Evolutionary conservation across 148 eudicot genomes (phyloP).

Genomic region (Cornus suecica): DNA sequence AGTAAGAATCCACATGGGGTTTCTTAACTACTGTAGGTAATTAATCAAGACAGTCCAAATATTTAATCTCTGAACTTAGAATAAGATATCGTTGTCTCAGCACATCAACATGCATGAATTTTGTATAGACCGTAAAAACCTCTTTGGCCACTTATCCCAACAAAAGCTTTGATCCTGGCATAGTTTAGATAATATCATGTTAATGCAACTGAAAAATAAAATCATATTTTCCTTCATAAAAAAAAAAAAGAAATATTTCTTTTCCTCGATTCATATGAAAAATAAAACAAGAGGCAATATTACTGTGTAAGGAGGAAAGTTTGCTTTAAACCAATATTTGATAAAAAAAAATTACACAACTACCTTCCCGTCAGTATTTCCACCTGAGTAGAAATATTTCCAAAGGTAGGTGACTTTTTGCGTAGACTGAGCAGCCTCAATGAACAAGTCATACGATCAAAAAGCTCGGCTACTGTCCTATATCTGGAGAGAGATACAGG

Average conservation of each 20-base stretch:
- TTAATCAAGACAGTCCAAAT: background rate
- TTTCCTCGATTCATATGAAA: no score
- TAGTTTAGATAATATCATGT: no score
- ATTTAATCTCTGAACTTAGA: background rate
- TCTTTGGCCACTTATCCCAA: background rate
- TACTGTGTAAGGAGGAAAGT: no score
- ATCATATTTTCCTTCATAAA: no score
- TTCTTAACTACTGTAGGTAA: background rate
- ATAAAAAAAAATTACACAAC: no score
- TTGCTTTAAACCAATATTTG: no score
- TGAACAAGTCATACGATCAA: slow-evolving; percentile 32
- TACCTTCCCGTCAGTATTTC: slow-evolving; percentile 25
- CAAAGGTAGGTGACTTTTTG: slow-evolving; percentile 27
- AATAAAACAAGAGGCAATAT: no score
- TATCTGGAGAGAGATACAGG: slow-evolving; percentile 18
- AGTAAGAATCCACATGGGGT: background rate
- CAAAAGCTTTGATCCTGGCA: background rate
- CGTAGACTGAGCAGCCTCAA: slow-evolving; percentile 32
- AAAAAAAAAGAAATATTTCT: no score
- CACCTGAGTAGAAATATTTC: slow-evolving; percentile 24
- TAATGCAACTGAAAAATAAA: no score
- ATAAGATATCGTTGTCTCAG: background rate
- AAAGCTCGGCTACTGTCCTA: slow-evolving; percentile 19
- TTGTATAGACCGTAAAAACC: background rate
- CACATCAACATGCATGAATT: background rate